A percentile compares a stretch with the other conserved stretches of the same genome.
Evolutionary conservation across 2,329 filamentous ascomycete species (phyloP).

Genomic region (Monosporascus sp.): DNA sequence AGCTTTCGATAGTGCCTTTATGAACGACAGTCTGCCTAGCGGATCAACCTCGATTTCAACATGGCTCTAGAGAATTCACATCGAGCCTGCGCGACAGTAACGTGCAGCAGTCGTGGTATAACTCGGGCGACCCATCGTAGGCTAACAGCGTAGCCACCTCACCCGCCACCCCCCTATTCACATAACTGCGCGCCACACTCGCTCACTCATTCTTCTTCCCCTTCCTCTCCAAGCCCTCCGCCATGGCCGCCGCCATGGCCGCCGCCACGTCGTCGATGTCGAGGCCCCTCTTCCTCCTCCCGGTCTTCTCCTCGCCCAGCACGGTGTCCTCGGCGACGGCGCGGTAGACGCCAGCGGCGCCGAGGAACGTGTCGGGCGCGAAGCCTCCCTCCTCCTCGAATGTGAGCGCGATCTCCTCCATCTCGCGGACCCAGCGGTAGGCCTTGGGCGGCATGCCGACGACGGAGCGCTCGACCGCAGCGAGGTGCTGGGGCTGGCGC

Average conservation of each 20-base stretch:
- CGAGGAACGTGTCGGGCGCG: slow-evolving; percentile 47
- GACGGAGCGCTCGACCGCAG: slow-evolving; percentile 45
- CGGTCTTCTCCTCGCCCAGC: slow-evolving; percentile 54
- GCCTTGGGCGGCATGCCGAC: slow-evolving; percentile 66
- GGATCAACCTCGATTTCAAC: too few species aligned
- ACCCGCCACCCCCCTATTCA: too few species aligned
- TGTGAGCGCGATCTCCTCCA: slow-evolving; percentile 68
- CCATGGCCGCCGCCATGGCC: slow-evolving; percentile 24
- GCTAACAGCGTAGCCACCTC: too few species aligned
- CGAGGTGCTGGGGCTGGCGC: slow-evolving; percentile 41
- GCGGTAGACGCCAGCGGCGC: slow-evolving; percentile 57
- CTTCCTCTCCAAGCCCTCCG: slow-evolving; percentile 25
- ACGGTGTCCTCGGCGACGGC: slow-evolving; percentile 57
- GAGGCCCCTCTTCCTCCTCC: slow-evolving; percentile 48
- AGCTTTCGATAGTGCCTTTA: too few species aligned
- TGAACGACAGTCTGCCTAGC: too few species aligned
- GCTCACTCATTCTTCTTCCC: slow-evolving; percentile 24
- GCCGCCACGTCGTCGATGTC: slow-evolving; percentile 54
- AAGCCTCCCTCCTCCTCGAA: slow-evolving; percentile 63
- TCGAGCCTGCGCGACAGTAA: too few species aligned
- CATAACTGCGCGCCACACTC: too few species aligned
- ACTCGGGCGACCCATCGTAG: too few species aligned
- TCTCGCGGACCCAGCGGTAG: slow-evolving; percentile 72
- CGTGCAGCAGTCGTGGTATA: too few species aligned
- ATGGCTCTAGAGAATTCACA: too few species aligned